phyloP scores from a whole-genome alignment of 169 alveolate genomes.

The Plasmodium fragile region DNA sequence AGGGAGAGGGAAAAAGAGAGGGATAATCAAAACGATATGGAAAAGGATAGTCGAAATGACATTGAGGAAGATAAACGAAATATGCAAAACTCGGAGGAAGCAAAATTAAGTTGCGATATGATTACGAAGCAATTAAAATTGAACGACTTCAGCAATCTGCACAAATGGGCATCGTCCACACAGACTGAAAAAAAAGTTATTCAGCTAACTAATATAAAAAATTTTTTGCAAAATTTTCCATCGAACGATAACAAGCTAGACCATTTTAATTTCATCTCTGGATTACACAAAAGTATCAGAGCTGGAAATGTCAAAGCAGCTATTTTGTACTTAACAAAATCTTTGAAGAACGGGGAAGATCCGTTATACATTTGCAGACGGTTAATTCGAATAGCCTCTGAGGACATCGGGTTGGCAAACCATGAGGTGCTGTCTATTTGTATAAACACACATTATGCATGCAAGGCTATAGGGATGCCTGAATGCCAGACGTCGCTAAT shows the following conservation, averaged over 20 bases:
- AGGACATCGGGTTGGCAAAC: conserved; percentile 69
- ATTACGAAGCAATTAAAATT: conserved; percentile 4
- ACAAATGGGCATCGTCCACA: conserved; percentile 5
- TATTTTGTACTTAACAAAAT: conserved; percentile 54
- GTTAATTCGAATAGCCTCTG: conserved; percentile 75
- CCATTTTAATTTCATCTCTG: conserved; percentile 70
- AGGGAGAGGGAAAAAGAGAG: not conserved
- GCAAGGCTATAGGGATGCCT: conserved; percentile 77
- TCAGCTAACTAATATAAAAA: conserved; percentile 34
- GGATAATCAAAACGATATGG: too few species aligned
- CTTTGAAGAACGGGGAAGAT: conserved; percentile 73
- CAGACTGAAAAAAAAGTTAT: conserved; percentile 40
- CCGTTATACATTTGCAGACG: conserved; percentile 73
- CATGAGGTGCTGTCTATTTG: conserved; percentile 61
- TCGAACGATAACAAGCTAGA: conserved; percentile 61
- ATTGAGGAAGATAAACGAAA: not conserved
- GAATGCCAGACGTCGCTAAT: conserved; percentile 71
- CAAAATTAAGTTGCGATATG: conserved; percentile 6
- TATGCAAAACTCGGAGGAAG: not conserved
- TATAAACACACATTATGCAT: conserved; percentile 72
- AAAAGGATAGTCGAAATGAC: not conserved
- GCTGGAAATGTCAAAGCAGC: conserved; percentile 75
- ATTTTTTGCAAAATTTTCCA: conserved; percentile 65
- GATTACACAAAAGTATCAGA: conserved; percentile 75
- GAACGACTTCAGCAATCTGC: not conserved